Evolutionary conservation across 1,139 yeast species (phyloP), one percentile per base, ranked within the genome.

Genomic region (Suhomyces anneliseae): DNA sequence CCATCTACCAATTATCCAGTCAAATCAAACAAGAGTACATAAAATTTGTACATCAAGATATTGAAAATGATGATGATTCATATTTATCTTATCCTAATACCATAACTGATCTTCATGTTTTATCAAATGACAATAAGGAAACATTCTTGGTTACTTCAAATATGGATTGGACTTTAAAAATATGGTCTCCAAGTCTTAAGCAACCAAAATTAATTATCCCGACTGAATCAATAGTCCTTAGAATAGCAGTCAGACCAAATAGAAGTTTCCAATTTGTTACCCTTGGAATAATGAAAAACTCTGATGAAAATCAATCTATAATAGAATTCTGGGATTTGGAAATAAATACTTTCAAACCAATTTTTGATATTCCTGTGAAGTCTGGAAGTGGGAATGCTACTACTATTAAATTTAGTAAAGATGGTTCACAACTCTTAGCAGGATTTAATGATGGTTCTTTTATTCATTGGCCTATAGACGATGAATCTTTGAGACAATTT

Each of bases 301-400:
- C 59, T 11, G 48, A 12, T 29, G 43, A 27, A 44, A 48, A 31
- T 24, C 49, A 29, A 32, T 52, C 82, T 0, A 55, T 65, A 11
- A 56, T 83, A n/a, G 80, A 81, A 47, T 62, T 81, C 24, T 83
- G 87, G 87, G 82, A 83, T 56, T 60, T 84, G 36, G 57, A 62
- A 7, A 58, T 53, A 11, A 71, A 66, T 48, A 44, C 70, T 3
- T 75, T 76, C 47, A 61, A 64, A 9, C 80, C 85, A 2, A 48
- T 76, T 1, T 54, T 64, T 8, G 54, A 67, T 2, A 54, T 65
- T 7, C 55, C 61, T 1, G 45, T 63, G 12, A 37, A 40, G 3
- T 27, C 47, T 6, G 47, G 47, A 7, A 35, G 34, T 8, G 37
- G 48, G 2, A 42, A 48, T 11, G 57, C 62, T 9, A 58, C 62